A percentile compares a stretch with the other conserved stretches of the same genome.
Conservation (phyloP, 768 basidiomycete species). For the Termitomyces sp. region DNA sequence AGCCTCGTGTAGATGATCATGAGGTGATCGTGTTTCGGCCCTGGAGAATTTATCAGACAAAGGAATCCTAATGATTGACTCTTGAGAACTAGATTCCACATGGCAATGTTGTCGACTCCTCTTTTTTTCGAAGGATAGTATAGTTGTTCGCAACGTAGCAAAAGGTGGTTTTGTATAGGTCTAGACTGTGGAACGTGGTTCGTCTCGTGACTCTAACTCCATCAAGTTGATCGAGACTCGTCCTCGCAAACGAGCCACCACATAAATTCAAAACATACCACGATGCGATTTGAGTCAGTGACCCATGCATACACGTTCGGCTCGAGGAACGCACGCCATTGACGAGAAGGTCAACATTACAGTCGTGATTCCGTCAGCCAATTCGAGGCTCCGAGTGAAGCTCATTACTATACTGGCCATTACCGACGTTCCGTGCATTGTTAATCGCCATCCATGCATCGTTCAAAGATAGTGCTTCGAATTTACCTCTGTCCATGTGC, state of each 20-base stretch:
- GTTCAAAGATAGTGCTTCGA: background rate
- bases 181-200: background rate
- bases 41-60: background rate
- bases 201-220: background rate
- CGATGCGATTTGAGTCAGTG: too few species aligned
- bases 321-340: background rate
- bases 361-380: background rate
- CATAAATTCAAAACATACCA: too few species aligned
- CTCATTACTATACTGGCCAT: too few species aligned
- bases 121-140: background rate
- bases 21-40: background rate
- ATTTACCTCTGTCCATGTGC: background rate
- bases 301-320: background rate
- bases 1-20: constrained; percentile 1
- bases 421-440: too few species aligned
- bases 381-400: too few species aligned
- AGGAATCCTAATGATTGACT: background rate
- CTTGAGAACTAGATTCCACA: background rate
- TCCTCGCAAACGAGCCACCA: too few species aligned
- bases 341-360: background rate
- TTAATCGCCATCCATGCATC: too few species aligned
- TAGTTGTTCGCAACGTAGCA: background rate
- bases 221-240: background rate
- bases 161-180: background rate
- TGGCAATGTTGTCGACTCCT: background rate